Evolutionary conservation across 495 filamentous ascomycete genomes (phyloP), one percentile per base, ranked within the genome.

Genomic region (Penicillium maclennaniae): DNA sequence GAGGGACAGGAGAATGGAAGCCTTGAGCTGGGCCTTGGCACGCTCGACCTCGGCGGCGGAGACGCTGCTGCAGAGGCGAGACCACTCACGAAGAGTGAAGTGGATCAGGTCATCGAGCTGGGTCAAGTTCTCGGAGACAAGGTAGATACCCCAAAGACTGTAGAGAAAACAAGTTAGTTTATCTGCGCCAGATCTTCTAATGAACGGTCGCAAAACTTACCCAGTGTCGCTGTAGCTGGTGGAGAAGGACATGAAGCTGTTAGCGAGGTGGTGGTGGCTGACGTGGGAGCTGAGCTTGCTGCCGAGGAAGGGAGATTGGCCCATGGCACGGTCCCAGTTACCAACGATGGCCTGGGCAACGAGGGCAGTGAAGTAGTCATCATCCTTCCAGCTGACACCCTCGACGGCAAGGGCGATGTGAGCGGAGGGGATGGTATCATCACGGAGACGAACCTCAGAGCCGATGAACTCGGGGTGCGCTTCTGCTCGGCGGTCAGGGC

Each of bases 221-320:
- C 92, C 93, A 69, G 93, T 97, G 75, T 99, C 93, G 69, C 89
- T 96, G 77, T 99, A 99, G 79, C 90, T 96, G 43, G 93, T 99
- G 62, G 90, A 96, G 78, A 99, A 99, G 83, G 88, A 92, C 93
- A 99, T 99, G 84, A 96, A 97, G 81, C 90, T 95, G 78, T 93
- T 99, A 66, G 92, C 92, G 46, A 99, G 83, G 66, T 91, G 84
- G 75, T 97, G 81, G 77, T 96, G 81, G 81, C 92, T 85, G 52
- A 99, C 86, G 59, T 93, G 87, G 52, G 84, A 83, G 81, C 90
- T 95, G 65, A 99, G 88, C 82, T 92, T 97, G 89, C 89, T 95
- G 58, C 93, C 95, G 57, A 97, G 84, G 79, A 96, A 92, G 45
- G 91, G 82, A 43, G 92, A 90, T 75, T 91, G 95, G 69, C 95